Evolutionary conservation across 179 eudicot species (phyloP).

Genomic region (Vitellaria paradoxa): DNA sequence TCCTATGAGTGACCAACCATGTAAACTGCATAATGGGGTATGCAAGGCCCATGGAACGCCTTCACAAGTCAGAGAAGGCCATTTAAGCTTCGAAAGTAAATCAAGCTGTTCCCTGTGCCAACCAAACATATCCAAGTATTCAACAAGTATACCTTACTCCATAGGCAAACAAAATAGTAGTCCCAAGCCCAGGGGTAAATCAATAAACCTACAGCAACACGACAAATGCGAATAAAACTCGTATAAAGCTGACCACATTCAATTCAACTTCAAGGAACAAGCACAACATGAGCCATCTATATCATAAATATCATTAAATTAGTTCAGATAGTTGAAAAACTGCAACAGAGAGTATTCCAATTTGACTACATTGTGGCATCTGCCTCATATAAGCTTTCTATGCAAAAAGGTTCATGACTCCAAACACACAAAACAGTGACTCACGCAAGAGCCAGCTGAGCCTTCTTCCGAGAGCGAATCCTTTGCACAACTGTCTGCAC

Average conservation of each 20-base stretch:
- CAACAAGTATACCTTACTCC: constrained; percentile 14
- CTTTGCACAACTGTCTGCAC: constrained; percentile 81
- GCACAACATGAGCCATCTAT: constrained; percentile 3
- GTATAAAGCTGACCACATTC: background rate
- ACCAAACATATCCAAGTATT: constrained; percentile 41
- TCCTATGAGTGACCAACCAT: constrained; percentile 47
- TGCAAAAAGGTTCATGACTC: constrained; percentile 20
- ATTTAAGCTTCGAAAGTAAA: constrained; percentile 57
- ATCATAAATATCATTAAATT: constrained; percentile 9
- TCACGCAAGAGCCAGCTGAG: constrained; percentile 93
- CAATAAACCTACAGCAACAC: background rate
- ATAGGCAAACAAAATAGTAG: constrained; percentile 11
- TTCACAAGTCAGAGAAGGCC: constrained; percentile 69
- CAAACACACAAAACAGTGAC: constrained; percentile 56
- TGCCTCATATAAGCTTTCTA: constrained; percentile 12
- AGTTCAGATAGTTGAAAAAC: constrained; percentile 5
- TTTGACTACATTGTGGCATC: constrained; percentile 25
- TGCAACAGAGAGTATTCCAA: background rate
- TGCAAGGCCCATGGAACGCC: constrained; percentile 80
- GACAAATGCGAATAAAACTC: background rate
- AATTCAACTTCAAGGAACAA: constrained; percentile 12
- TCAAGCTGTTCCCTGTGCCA: constrained; percentile 90
- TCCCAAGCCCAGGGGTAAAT: constrained; percentile 6
- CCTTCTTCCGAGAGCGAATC: constrained; percentile 80
- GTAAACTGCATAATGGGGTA: constrained; percentile 57